Evolutionary conservation across 371 early-diverging fungal genomes (phyloP), one percentile per base, ranked within the genome.

Genomic region (Circinella umbellata): DNA sequence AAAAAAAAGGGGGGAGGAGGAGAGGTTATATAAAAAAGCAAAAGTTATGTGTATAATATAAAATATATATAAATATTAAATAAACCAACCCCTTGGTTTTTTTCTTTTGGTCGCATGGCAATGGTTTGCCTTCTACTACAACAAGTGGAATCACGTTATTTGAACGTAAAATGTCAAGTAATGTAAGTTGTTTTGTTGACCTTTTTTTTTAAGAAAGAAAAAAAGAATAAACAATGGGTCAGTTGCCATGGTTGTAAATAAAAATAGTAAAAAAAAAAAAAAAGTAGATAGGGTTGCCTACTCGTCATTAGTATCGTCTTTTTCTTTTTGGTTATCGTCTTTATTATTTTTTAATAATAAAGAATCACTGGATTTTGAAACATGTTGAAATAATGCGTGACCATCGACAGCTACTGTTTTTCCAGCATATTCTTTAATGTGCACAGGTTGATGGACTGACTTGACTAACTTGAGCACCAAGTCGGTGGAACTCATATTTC

Each of bases 51-150:
- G 39, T 7, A 37, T 27, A 34, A 34, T 53, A 39, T 39, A 10
- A 39, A 10, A 42, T 49, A 35, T 39, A 46, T 39, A 67, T 9
- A 42, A 14, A 46, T 10, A 51, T 80, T 85, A 84, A 68, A 54
- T 64, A 79, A 68, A 15, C 99, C 86, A 38, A 90, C 88, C 17
- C 75, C 69, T 72, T 94, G 94, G 4, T 97, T 98, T 27, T 27
- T 27, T 13, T 69, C 17, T 61, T 71, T 37, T 79, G 73, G 73
- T 99, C 99, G 49, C 93, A 87, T 0, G 97, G 97, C 10, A 98
- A 81, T 61, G 79, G 78, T 13, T 94, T 95, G 42, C 99, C 99
- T 77, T 99, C 99, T 82, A 99, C 99, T 4, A 99, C 99, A 57
- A 99, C 76, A 36, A 94, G 72, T 0, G 99, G 99, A 18, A 71